Base-by-base conservation (phyloP, 805 yeast genomes). In the Sugiyamaella qingdaonensis region DNA sequence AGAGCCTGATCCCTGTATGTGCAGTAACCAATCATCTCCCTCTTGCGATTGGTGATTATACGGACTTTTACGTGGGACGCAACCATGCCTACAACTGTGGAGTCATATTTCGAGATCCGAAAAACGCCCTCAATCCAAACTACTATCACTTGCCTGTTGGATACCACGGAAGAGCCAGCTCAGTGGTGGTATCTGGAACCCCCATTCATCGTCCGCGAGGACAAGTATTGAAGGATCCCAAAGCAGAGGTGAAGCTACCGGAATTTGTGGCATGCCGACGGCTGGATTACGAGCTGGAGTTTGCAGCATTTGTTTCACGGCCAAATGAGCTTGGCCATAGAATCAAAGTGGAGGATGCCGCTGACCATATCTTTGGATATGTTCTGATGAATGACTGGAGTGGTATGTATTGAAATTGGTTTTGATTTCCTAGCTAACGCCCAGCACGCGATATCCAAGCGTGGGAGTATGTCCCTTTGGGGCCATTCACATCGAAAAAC, bases 381-480 rank as follows among this genome's bases (percentile, higher is more conserved):
- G 65, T 62, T 13, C 24, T 62, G 13, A 52, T 62, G 60, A 62
- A 62, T 46, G 65, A 62, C 41, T 62, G 65, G 65, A 43, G 48
- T 43, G 51, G 48, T 46, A 16, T 13, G 45, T 41, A 41, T 11
- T 10, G 9, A 14, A 8, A 10, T 19, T 41, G 29, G 16, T 18
- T 32, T 5, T 29, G 21, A 16, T 34, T 31, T 8, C 39, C 21
- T 10, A 32, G 14, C 29, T 32, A 33, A 21, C 32, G 11, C 8
- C 31, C 58, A 19, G 64, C 65, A 4, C 41, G 65, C 39, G 65
- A 62, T 34, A 48, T 62, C 31, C 65, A 62, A 44, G 60, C 63
- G 3, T 62, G 65, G 65, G 65, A 62, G 32, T 60, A 58, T 31
- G 61, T 60, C 9, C 65, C 65, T 2, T 58, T 62, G 7, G 65